Conservation (phyloP, 768 basidiomycete species). For the Strobilomyces confusus region DNA sequence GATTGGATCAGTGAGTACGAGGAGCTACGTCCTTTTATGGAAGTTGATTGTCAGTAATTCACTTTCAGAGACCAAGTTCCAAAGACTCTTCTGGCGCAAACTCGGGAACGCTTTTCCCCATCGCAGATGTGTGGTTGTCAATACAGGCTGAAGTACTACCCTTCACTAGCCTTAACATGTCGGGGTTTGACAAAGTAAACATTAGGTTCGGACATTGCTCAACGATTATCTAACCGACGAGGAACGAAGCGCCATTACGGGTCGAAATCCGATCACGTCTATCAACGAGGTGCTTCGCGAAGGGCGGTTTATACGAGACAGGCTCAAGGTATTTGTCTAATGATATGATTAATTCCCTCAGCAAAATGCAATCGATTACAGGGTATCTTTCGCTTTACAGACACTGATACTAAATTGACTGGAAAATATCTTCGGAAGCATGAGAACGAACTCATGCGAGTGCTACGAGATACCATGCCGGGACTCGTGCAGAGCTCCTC, state of each 20-base stretch:
- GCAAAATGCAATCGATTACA: conserved; percentile 29
- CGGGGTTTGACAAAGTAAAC: conserved; percentile 3
- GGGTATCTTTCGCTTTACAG: conserved; percentile 88
- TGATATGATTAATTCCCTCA: background rate
- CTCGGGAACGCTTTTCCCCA: conserved; percentile 71
- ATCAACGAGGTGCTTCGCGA: conserved; percentile 92
- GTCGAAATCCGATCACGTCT: conserved; percentile 85
- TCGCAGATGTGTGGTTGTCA: conserved; percentile 84
- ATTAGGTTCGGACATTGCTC: conserved; percentile 76
- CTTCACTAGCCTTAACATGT: background rate
- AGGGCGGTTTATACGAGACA: conserved; percentile 75
- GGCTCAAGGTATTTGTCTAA: conserved; percentile 54
- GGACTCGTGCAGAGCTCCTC: conserved; percentile 77
- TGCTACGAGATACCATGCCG: conserved; percentile 88
- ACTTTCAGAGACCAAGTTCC: conserved; percentile 77
- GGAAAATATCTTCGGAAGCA: conserved; percentile 65
- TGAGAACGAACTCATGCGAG: conserved; percentile 80
- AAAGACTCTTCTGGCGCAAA: conserved; percentile 81
- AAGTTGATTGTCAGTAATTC: background rate
- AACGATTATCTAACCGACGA: conserved; percentile 93
- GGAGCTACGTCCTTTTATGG: background rate
- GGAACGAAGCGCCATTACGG: conserved; percentile 70
- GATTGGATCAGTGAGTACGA: conserved; percentile 76
- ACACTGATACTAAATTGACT: conserved; percentile 76
- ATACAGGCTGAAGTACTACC: conserved; percentile 77